A percentile compares a stretch with the other conserved stretches of the same genome.
Conservation (phyloP, 257 asterid species). For the Solanum etuberosum region DNA sequence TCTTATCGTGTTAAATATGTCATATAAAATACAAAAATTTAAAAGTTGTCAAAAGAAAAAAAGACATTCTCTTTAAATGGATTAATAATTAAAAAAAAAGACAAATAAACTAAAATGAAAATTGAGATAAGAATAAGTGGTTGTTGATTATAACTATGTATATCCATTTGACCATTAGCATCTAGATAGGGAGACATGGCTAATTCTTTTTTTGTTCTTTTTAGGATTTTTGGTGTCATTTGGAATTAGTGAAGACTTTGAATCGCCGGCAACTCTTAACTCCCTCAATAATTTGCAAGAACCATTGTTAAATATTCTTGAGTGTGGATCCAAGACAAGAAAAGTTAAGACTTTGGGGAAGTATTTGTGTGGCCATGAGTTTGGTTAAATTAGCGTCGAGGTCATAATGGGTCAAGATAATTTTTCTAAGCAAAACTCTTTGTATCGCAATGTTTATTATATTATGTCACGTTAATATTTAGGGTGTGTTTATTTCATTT, state of each 20-base stretch:
- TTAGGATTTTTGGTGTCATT: not conserved
- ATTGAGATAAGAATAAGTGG: not conserved
- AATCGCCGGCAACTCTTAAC: not conserved
- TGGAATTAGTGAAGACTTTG: not conserved
- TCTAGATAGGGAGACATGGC: not conserved
- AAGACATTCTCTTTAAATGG: no score
- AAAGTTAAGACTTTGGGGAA: not conserved
- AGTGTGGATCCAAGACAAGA: not conserved
- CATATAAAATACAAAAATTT: no score
- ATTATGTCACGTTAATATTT: no score
- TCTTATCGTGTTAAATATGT: no score
- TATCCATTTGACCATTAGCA: not conserved
- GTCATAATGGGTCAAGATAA: no score
- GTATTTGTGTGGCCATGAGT: not conserved
- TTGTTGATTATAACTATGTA: not conserved
- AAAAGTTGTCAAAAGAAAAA: no score
- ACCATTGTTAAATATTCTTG: not conserved
- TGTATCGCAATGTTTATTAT: no score
- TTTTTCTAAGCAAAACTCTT: no score
- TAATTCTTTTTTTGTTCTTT: not conserved
- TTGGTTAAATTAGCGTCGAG: no score
- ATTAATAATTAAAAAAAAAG: no score
- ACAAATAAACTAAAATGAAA: no score
- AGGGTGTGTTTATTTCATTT: no score
- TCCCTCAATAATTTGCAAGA: not conserved